Base-by-base conservation (phyloP, 208 protist species). In the Balamuthia mandrillaris region DNA sequence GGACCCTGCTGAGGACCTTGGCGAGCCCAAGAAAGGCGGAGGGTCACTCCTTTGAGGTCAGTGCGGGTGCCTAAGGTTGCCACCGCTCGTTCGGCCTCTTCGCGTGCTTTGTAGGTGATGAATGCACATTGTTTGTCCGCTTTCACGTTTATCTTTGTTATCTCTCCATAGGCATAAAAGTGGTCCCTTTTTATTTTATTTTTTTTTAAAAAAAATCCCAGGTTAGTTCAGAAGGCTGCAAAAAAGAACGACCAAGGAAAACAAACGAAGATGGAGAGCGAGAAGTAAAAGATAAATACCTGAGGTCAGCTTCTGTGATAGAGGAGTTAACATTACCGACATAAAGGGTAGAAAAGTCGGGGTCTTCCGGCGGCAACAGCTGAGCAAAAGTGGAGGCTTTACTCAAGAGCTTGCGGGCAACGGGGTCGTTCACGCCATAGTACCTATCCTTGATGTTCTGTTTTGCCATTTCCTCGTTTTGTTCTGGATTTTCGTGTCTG, bases 361-460 rank as follows among this genome's bases (percentile, higher is more conserved):
- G 14, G 78, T 94, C 92, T 5, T 35, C 65, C 10, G 92, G 91
- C 54, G 87, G 81, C 14, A 24, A 27, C 27, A 89, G 89, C 27
- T 47, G 41, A 49, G 72, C 44, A n/a, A 49, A 41, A n/a, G 29
- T 35, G 47, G 4, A 7, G 24, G 58, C 35, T 7, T 54, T 41
- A 16, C 54, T 79, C 6, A 96, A 39, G 65, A 96, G 92, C 72
- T 94, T 96, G 27, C 88, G 85, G 9, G 94, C 94, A 18, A 95
- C 92, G 3, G 94, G 94, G 74, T 96, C 94, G 72, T 94, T 92
- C 5, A 42, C 72, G 35, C 94, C 94, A 84, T 94, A 92, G 89
- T 94, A 96, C 21, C 93, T 31, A 63, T 94, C 93, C 61, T 92
- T 93, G 31, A 96, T 92, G 84, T 95, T 95, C 83, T 96, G 93